These are phyloP conservation scores for Capsicum baccatum DNA, from an alignment of 257 asterid genomes.

Conservation along the genomic window DNA sequence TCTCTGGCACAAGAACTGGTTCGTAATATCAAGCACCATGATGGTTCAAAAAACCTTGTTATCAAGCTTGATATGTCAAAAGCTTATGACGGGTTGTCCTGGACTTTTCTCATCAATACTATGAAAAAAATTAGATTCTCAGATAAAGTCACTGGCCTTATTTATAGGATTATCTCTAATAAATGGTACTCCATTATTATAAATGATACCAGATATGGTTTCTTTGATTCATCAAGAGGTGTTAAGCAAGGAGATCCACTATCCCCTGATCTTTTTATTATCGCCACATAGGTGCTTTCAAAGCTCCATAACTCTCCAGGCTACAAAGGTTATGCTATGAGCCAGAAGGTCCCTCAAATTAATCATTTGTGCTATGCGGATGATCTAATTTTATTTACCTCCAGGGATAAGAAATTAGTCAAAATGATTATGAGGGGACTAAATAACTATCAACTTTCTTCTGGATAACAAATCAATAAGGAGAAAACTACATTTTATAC, in stretches of 20 bases:
- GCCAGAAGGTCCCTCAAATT: not conserved
- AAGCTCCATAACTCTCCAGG: not conserved
- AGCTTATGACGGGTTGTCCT: not conserved
- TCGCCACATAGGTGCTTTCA: not conserved
- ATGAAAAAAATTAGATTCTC: not conserved
- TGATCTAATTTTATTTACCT: not conserved
- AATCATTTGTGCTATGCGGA: not conserved
- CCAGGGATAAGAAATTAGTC: not conserved
- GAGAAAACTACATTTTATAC: not conserved
- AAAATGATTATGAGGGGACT: no score
- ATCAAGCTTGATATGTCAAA: no score
- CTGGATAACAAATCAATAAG: not conserved
- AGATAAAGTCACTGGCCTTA: not conserved
- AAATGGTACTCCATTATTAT: no score
- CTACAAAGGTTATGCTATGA: not conserved
- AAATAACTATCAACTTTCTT: not conserved
- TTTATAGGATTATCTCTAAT: not conserved
- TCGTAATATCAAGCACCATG: not conserved
- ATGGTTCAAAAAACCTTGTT: not conserved
- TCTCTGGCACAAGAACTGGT: not conserved
- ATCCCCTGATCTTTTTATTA: not conserved
- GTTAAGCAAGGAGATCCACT: not conserved
- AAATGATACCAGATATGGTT: not conserved
- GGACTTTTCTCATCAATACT: not conserved
- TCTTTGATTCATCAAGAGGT: not conserved